phyloP scores from a whole-genome alignment of 1,139 yeast species.

The Trichomonascaceae sp. region DNA sequence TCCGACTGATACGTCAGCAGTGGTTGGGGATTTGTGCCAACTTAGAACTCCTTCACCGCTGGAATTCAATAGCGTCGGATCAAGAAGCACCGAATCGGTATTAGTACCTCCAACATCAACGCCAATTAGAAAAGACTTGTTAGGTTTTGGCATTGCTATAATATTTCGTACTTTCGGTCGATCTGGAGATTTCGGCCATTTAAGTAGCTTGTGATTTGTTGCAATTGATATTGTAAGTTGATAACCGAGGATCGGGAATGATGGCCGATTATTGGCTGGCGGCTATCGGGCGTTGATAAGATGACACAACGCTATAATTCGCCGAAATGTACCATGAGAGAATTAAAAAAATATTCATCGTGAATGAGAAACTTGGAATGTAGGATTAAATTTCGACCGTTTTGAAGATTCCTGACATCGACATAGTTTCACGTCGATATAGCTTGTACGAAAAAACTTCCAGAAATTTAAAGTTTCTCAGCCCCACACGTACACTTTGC shows the following conservation, averaged over 20 bases:
- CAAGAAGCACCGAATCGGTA: slow-evolving; percentile 43
- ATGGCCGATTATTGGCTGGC: slow-evolving; percentile 98
- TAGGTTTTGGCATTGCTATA: neutral
- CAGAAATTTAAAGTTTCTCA: slow-evolving; percentile 6
- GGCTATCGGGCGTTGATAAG: slow-evolving; percentile 57
- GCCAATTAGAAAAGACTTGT: slow-evolving; percentile 28
- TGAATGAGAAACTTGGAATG: neutral
- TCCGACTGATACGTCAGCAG: slow-evolving; percentile 41
- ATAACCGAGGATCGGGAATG: slow-evolving; percentile 47
- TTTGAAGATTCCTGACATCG: no score
- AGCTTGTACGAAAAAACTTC: neutral
- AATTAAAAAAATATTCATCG: neutral
- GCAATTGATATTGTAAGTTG: neutral
- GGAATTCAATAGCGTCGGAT: slow-evolving; percentile 29
- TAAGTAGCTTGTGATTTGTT: neutral
- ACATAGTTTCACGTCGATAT: no score
- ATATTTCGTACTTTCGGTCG: neutral
- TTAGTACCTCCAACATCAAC: slow-evolving; percentile 50
- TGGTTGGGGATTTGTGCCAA: slow-evolving; percentile 40
- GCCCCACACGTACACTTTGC: slow-evolving; percentile 63
- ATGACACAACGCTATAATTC: neutral
- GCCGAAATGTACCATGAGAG: neutral
- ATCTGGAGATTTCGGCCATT: neutral
- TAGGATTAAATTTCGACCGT: neutral
- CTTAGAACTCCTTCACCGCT: slow-evolving; percentile 33